These are phyloP conservation scores for Paradendryphiella salina DNA, from an alignment of 2,329 filamentous ascomycete species.

Conservation along the genomic window DNA sequence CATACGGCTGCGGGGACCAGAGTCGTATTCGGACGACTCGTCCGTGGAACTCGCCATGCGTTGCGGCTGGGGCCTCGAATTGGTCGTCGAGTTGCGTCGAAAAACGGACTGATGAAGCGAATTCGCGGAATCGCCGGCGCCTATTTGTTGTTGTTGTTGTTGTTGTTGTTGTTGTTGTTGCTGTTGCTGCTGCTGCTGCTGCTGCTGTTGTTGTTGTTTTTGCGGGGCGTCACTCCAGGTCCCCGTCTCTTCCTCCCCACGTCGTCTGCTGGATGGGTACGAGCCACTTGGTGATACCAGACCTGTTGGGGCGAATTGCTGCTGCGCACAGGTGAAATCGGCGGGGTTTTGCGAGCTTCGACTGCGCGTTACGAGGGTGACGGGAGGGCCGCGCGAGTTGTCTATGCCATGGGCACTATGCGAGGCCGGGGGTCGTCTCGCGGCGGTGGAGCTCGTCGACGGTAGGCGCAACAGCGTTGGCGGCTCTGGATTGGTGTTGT, in stretches of 20 bases:
- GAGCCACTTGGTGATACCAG: constrained; percentile 33
- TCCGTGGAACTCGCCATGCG: constrained; percentile 40
- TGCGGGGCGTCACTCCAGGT: constrained; percentile 19
- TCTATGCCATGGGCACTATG: constrained; percentile 56
- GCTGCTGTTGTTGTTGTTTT: constrained; percentile 11
- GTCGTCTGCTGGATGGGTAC: constrained; percentile 17
- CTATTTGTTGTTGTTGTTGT: constrained; percentile 15
- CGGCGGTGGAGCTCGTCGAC: constrained; percentile 30
- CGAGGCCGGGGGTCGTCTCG: constrained; percentile 52
- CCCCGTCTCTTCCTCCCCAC: constrained; percentile 19
- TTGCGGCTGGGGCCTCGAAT: constrained; percentile 20
- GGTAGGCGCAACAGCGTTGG: constrained; percentile 41
- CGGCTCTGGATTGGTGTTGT: constrained; percentile 28
- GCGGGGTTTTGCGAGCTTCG: constrained; percentile 29
- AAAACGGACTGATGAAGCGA: constrained; percentile 8
- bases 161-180: neutral
- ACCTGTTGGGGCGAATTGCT: constrained; percentile 29
- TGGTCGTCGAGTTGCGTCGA: constrained; percentile 27
- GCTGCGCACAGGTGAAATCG: constrained; percentile 36
- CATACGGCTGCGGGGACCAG: constrained; percentile 32
- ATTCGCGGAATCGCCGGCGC: constrained; percentile 7
- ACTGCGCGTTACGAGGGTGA: constrained; percentile 52
- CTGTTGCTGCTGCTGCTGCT: constrained; percentile 12
- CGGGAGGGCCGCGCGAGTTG: constrained; percentile 55
- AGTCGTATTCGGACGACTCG: constrained; percentile 39